Evolutionary conservation across 768 basidiomycete species (phyloP), one percentile per base, ranked within the genome.

Genomic region (Crucibulum laeve): DNA sequence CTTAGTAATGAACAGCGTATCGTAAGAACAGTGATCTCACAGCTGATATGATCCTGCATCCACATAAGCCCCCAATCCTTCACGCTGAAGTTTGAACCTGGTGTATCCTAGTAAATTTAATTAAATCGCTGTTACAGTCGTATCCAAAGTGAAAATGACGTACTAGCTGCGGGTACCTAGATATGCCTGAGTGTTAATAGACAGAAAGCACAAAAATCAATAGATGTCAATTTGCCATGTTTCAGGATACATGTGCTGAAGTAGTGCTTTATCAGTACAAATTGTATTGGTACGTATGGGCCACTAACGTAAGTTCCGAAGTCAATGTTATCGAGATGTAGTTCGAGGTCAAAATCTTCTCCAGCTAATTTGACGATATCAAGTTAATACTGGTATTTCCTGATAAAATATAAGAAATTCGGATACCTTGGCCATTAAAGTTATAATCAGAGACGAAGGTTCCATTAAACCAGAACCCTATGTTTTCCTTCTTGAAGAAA

Each of bases 31-130:
- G 5, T 15, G n/a, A 21, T n/a, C 4, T 44, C 56, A 8, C 46
- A 73, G 76, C 64, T 13, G 4, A 68, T 73, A 52, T 84, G 82
- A 44, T 73, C 67, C 25, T 66, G 57, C 49, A 84, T 82, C 82
- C 82, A 85, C 13, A 66, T 61, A 8, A 73, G 61, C 14, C 79
- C 80, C 76, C 75, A 82, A 15, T 55, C 57, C 44, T 72, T 67
- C 28, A 70, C 58, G 6, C 70, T 68, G 52, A 71, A 76, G 48
- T 77, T 76, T 2, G 72, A 70, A 4, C 70, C 72, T 3, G 76
- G 72, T 40, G 55, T 62, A 43, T 74, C 69, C 74, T 76, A 28
- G 10, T 6, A 45, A 21, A 14, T 4, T 32, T 24, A 19, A 35
- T 8, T 26, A 30, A 14, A 8, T 25, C 18, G 21, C 23, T 34